Evolutionary conservation across 2,329 filamentous ascomycete genomes (phyloP).

Genomic region (Blastomyces percursus): DNA sequence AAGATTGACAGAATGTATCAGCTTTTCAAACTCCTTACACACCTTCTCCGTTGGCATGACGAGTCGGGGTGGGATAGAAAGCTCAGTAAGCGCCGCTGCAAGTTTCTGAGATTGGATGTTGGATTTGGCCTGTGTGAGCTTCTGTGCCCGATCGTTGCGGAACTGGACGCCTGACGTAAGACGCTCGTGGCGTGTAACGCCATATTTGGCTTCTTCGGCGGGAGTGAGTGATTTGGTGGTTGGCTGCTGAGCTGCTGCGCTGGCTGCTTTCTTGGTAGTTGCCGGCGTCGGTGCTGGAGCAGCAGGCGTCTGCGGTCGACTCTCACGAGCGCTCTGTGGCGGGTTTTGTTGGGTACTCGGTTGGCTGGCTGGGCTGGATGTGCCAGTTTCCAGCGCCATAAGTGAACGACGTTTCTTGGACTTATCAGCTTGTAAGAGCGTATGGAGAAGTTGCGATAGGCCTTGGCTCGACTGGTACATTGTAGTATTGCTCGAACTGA

Average conservation of each 20-base stretch:
- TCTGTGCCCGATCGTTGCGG: conserved; percentile 52
- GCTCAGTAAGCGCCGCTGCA: conserved; percentile 36
- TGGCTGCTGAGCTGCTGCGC: conserved; percentile 35
- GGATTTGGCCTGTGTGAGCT: conserved; percentile 41
- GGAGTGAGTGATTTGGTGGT: conserved; percentile 61
- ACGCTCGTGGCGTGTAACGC: conserved; percentile 75
- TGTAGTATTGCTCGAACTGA: conserved; percentile 55
- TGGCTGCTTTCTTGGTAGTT: conserved; percentile 26
- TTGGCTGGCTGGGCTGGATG: conserved; percentile 41
- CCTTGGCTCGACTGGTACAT: conserved; percentile 73
- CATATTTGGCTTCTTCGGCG: conserved; percentile 68
- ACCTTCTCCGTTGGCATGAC: conserved; percentile 42
- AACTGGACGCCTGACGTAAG: conserved; percentile 79
- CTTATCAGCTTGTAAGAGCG: conserved; percentile 72
- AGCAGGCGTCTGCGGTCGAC: conserved; percentile 25
- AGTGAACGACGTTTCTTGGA: conserved; percentile 75
- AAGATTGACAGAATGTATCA: conserved; percentile 38
- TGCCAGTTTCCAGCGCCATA: conserved; percentile 47
- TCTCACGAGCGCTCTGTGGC: conserved; percentile 27
- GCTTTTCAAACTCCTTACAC: conserved; percentile 39
- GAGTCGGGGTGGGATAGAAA: conserved; percentile 37
- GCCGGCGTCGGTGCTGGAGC: conserved; percentile 29
- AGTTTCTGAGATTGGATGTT: conserved; percentile 42
- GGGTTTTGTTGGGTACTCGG: conserved; percentile 29
- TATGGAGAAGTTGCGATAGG: conserved; percentile 68